Percentiles rank a stretch among this genome's conserved stretches.
Evolutionary conservation across 2,329 filamentous ascomycete genomes (phyloP).

Genomic region (Penicillium sp.): DNA sequence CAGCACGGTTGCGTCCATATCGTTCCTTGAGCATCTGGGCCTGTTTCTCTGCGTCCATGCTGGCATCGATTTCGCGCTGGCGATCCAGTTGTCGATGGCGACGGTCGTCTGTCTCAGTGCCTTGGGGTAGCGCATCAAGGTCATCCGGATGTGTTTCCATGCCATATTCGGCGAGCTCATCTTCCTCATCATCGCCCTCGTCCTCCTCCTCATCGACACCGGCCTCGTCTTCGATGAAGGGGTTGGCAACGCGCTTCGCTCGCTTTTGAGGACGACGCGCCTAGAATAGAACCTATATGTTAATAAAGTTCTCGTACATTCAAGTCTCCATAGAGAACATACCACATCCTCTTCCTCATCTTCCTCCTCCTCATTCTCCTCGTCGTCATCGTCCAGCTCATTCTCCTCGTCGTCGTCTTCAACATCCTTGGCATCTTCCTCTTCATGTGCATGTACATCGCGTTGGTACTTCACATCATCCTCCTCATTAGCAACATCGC

Average conservation of each 20-base stretch:
- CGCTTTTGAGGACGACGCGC: conserved; percentile 77
- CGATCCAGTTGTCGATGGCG: conserved; percentile 92
- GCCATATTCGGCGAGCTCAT: conserved; percentile 79
- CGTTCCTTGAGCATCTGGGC: conserved; percentile 82
- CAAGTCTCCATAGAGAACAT: conserved; percentile 18
- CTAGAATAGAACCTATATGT: conserved; percentile 12
- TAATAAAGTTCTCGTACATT: conserved; percentile 4
- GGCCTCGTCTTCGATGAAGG: conserved; percentile 96
- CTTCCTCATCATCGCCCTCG: conserved; percentile 83
- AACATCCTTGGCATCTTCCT: conserved; percentile 47
- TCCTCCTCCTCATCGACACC: conserved; percentile 95
- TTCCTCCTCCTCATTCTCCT: conserved; percentile 48
- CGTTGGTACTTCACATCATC: conserved; percentile 33
- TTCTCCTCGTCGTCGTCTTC: conserved; percentile 55
- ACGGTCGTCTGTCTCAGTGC: conserved; percentile 81
- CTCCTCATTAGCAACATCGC: conserved; percentile 49
- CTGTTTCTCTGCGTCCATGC: conserved; percentile 90
- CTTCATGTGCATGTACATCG: conserved; percentile 40
- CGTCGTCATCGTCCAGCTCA: conserved; percentile 55
- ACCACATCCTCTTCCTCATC: conserved; percentile 55
- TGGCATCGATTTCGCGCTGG: conserved; percentile 79
- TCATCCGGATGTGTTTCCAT: conserved; percentile 91
- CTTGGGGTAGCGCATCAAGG: conserved; percentile 69
- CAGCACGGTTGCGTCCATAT: conserved; percentile 75
- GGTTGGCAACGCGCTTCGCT: conserved; percentile 68